Evolutionary conservation across 2,329 filamentous ascomycete species (phyloP).

Genomic region (Ophiostoma triangulosporum): DNA sequence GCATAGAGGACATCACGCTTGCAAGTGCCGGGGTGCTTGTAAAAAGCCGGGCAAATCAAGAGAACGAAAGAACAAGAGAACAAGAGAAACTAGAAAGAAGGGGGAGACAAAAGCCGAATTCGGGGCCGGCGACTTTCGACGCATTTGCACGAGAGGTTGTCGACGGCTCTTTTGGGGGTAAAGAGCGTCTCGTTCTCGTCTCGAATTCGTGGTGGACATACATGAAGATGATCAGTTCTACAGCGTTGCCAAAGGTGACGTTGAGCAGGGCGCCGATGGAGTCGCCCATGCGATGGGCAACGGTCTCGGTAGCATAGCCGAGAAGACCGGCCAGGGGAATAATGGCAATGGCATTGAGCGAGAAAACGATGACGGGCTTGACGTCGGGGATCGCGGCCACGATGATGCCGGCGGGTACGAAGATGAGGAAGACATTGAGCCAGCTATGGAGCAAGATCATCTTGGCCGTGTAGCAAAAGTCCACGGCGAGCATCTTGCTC

Average conservation of each 20-base stretch:
- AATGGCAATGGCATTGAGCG: constrained; percentile 62
- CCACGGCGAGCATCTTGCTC: constrained; percentile 13
- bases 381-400: constrained; percentile 36
- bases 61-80: background rate
- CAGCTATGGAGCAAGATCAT: constrained; percentile 58
- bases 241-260: constrained; percentile 70
- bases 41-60: constrained; percentile 3
- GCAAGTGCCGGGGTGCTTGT: constrained; percentile 6
- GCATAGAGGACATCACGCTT: constrained; percentile 9
- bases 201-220: constrained; percentile 32
- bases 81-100: background rate
- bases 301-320: constrained; percentile 61
- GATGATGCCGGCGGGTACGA: constrained; percentile 65
- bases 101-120: constrained; percentile 5
- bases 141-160: constrained; percentile 41
- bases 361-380: constrained; percentile 52
- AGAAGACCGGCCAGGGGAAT: constrained; percentile 61
- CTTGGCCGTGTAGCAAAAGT: constrained; percentile 38
- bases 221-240: constrained; percentile 68
- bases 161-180: constrained; percentile 23
- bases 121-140: constrained; percentile 24
- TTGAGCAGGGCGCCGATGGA: constrained; percentile 81
- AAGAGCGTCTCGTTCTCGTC: constrained; percentile 32
- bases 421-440: constrained; percentile 64
- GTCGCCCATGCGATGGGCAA: constrained; percentile 60